phyloP scores from a whole-genome alignment of 352 stramenopile genomes.

The Blastocystis sp. region DNA sequence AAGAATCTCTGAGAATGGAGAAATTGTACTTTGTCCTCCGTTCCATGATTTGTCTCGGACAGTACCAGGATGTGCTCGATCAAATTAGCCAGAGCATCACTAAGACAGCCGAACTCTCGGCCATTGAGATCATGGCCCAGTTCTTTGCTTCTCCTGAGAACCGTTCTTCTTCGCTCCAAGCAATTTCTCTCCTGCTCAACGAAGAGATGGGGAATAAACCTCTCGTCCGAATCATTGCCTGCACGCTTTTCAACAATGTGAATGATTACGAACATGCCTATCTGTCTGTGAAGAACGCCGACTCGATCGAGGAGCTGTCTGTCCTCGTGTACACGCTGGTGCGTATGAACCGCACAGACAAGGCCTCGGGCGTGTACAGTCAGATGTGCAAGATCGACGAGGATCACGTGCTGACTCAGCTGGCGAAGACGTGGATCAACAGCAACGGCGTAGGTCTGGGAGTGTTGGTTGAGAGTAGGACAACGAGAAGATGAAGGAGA shows the following conservation, averaged over 20 bases:
- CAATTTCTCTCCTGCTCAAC: constrained; percentile 28
- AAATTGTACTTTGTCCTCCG: constrained; percentile 29
- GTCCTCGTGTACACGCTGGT: constrained; percentile 51
- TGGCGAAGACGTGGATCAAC: constrained; percentile 51
- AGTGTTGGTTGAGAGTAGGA: background rate
- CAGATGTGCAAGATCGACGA: constrained; percentile 62
- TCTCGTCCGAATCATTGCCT: constrained; percentile 47
- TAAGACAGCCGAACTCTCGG: constrained; percentile 2
- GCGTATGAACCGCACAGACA: constrained; percentile 53
- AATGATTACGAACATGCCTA: constrained; percentile 62
- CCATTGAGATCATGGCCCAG: constrained; percentile 10
- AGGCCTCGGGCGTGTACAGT: background rate
- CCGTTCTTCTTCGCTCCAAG: background rate
- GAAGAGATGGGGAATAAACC: constrained; percentile 32
- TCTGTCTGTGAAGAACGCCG: constrained; percentile 36
- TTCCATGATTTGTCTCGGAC: constrained; percentile 38
- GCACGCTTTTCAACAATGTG: constrained; percentile 59
- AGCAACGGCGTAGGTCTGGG: background rate
- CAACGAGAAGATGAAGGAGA: constrained; percentile 59
- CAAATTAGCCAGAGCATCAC: background rate
- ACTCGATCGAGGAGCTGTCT: constrained; percentile 48
- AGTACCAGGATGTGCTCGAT: background rate
- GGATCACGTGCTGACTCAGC: constrained; percentile 41
- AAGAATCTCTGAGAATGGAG: constrained; percentile 27
- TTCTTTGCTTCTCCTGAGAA: constrained; percentile 38